These are phyloP conservation scores for Farysia itapuensis DNA, from an alignment of 1,284 basidiomycete genomes.

Conservation along the genomic window DNA sequence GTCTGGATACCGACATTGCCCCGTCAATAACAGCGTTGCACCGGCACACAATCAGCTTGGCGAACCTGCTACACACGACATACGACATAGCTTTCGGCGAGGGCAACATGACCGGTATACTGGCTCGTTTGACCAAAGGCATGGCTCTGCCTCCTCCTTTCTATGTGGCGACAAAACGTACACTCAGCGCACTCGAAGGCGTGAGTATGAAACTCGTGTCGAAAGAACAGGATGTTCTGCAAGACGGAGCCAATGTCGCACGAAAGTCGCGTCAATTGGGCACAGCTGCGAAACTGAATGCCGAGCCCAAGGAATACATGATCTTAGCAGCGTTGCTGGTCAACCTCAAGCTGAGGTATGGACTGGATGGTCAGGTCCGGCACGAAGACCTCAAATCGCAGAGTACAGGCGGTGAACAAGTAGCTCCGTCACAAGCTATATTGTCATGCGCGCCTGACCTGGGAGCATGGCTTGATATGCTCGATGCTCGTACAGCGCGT, in stretches of 20 bases:
- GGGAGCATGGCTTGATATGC: conserved; percentile 15
- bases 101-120: conserved; percentile 73
- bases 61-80: conserved; percentile 66
- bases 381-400: not conserved
- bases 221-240: conserved; percentile 6
- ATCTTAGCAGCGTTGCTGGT: conserved; percentile 65
- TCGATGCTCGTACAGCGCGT: conserved; percentile 11
- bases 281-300: conserved; percentile 57
- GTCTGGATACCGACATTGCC: conserved; percentile 65
- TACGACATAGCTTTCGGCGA: conserved; percentile 72
- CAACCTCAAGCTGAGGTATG: conserved; percentile 51
- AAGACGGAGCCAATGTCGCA: conserved; percentile 1
- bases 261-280: not conserved
- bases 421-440: not conserved
- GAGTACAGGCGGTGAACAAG: not conserved
- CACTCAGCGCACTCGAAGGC: conserved; percentile 23
- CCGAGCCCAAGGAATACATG: conserved; percentile 74
- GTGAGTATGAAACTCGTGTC: not conserved
- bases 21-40: conserved; percentile 69
- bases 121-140: conserved; percentile 75
- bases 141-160: conserved; percentile 73
- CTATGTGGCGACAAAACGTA: conserved; percentile 33
- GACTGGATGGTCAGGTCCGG: conserved; percentile 38
- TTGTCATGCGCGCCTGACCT: conserved; percentile 23
- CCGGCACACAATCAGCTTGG: conserved; percentile 68